These are phyloP conservation scores for Fonsecaea erecta DNA, from an alignment of 2,329 filamentous ascomycete species.

Conservation along the genomic window DNA sequence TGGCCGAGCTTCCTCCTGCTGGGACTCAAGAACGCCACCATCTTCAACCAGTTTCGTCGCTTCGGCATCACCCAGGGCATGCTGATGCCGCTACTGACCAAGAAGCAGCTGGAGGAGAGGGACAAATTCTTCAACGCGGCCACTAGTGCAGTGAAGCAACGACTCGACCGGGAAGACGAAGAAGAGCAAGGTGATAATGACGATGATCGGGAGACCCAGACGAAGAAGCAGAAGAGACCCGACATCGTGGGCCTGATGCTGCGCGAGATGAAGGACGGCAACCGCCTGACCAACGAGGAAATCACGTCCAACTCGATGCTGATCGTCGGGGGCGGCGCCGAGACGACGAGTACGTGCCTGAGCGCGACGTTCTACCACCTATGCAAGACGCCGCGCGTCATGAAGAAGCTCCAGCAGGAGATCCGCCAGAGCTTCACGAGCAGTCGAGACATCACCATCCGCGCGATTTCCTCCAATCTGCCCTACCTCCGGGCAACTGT, in stretches of 20 bases:
- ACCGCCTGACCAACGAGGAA: conserved; percentile 69
- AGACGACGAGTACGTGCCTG: conserved; percentile 70
- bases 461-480: conserved; percentile 19
- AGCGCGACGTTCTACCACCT: conserved; percentile 50
- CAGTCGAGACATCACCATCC: conserved; percentile 45
- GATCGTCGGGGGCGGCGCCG: conserved; percentile 72
- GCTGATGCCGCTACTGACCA: conserved; percentile 19
- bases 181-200: conserved; percentile 54
- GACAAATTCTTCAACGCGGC: conserved; percentile 26
- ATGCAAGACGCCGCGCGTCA: conserved; percentile 42
- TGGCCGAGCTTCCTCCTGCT: conserved; percentile 39
- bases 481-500: conserved; percentile 30
- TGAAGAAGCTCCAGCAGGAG: conserved; percentile 44
- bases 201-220: too few species aligned
- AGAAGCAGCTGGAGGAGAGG: conserved; percentile 19
- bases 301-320: conserved; percentile 53
- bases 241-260: conserved; percentile 30
- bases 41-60: conserved; percentile 26
- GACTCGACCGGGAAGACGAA: conserved; percentile 16
- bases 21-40: conserved; percentile 40
- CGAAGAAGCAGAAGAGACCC: conserved; percentile 66
- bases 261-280: conserved; percentile 47
- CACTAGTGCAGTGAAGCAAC: conserved; percentile 9
- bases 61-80: conserved; percentile 18
- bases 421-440: conserved; percentile 44